Base-by-base conservation (phyloP, 352 stramenopile genomes). In the Halophytophthora batemanensis region DNA sequence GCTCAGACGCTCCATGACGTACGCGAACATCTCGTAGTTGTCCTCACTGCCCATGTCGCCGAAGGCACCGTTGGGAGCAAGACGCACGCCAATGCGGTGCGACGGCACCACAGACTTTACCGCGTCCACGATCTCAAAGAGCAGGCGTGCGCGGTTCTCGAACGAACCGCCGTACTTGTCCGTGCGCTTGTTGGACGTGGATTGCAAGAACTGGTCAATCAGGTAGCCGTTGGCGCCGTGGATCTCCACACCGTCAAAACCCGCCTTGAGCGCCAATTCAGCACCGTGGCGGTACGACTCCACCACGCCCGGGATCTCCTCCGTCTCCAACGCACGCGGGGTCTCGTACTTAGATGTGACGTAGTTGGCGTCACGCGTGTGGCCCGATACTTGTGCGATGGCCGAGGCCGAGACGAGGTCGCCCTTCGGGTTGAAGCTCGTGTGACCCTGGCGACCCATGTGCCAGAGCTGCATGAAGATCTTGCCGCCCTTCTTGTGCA, bases 151-250 rank as follows among this genome's bases (percentile, higher is more conserved):
- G 29, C 53, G 71, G 54, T 70, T 64, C 50, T 68, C 59, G 28
- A 68, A 41, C 13, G 57, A 61, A 6, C 54, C 56, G 14, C 56
- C 52, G 28, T 74, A 74, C 4, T 85, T 61, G 68, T 96, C 87
- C 10, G 69, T 90, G 34, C 81, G 79, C 19, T 68, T 63, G 66
- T 97, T 97, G 15, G 56, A 56, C 6, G 33, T 59, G 5, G 64
- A 68, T 43, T 90, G 72, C 14, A 97, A 48, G 61, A 96, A 96
- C 52, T 95, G 68, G 50, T 97, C 87, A 45, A 98, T 62, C 25
- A 97, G 62, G 50, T 97, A 98, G 14, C 90, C 90, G 52, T 97
- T 96, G 0, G 84, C 90, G 13, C 19, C 57, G 65, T 97, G 92
- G 90, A 71, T 41, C 40, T 71, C 62, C 2, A 71, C 61, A 6